Evolutionary conservation across 1,284 basidiomycete genomes (phyloP).

Genomic region (Testicularia cyperi): DNA sequence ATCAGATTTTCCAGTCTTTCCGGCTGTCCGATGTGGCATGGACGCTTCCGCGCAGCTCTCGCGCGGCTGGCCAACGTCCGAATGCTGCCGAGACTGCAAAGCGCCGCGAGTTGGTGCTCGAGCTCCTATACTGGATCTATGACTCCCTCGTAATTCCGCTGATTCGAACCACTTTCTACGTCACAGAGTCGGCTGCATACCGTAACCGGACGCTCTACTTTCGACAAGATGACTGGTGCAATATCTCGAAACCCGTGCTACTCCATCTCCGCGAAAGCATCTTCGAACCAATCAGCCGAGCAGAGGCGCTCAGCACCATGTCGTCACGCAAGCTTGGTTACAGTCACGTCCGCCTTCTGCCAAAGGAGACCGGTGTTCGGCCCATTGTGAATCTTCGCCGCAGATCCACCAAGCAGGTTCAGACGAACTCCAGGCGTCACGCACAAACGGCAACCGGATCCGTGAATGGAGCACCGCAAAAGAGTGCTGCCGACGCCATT

Average conservation of each 20-base stretch:
- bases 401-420: constrained; percentile 60
- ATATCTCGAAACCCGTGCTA: constrained; percentile 77
- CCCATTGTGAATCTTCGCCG: constrained; percentile 89
- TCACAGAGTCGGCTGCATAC: constrained; percentile 86
- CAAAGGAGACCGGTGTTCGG: constrained; percentile 89
- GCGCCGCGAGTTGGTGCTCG: constrained; percentile 74
- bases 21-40: constrained; percentile 78
- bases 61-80: constrained; percentile 52
- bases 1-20: constrained; percentile 76
- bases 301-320: constrained; percentile 58
- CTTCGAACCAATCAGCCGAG: constrained; percentile 36
- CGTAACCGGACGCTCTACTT: constrained; percentile 88
- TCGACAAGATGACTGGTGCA: constrained; percentile 86
- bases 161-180: constrained; percentile 87
- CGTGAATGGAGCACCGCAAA: background rate
- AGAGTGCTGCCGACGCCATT: background rate
- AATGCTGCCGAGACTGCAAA: constrained; percentile 72
- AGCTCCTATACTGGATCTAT: constrained; percentile 90
- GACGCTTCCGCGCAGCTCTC: constrained; percentile 65
- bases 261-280: constrained; percentile 68
- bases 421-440: too few relatives aligned
- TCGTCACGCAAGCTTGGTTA: constrained; percentile 67
- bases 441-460: constrained; percentile 3
- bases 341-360: constrained; percentile 83
- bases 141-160: constrained; percentile 80